A percentile compares a stretch with the other conserved stretches of the same genome.
These are phyloP conservation scores for Colletotrichum aenigma DNA, from an alignment of 2,329 filamentous ascomycete genomes.

Conservation along the genomic window DNA sequence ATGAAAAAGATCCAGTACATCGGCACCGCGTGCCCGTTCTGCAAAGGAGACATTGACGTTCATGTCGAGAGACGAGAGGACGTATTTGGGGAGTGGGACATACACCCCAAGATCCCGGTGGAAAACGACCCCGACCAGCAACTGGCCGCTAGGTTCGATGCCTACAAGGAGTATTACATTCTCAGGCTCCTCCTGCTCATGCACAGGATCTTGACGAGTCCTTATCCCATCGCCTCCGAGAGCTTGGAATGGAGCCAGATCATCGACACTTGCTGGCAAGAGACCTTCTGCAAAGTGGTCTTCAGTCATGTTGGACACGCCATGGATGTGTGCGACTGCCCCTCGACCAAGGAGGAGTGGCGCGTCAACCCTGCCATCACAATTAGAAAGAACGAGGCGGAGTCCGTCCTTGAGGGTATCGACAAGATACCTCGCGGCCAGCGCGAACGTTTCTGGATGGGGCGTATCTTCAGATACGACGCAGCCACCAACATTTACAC, in stretches of 20 bases:
- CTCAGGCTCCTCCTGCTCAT: neutral
- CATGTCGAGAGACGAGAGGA: neutral
- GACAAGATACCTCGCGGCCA: neutral
- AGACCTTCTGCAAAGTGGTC: conserved; percentile 1
- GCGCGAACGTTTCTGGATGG: neutral
- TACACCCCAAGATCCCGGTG: neutral
- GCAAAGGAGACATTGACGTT: neutral
- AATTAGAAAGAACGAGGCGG: conserved; percentile 7
- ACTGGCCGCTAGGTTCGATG: neutral
- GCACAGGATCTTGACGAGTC: neutral
- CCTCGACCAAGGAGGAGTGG: conserved; percentile 1
- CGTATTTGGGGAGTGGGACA: neutral
- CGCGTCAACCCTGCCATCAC: neutral
- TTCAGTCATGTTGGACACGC: neutral
- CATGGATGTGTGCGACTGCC: neutral
- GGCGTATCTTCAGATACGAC: neutral
- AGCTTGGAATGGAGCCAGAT: neutral
- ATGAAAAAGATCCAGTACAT: neutral
- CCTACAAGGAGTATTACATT: conserved; percentile 5
- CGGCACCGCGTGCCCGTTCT: neutral
- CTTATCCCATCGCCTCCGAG: neutral
- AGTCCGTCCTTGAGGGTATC: neutral
- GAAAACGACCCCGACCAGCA: neutral
- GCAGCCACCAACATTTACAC: neutral
- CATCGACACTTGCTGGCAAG: neutral